Base-by-base conservation (phyloP, 129 eudicot genomes). In the Lactuca sativa region DNA sequence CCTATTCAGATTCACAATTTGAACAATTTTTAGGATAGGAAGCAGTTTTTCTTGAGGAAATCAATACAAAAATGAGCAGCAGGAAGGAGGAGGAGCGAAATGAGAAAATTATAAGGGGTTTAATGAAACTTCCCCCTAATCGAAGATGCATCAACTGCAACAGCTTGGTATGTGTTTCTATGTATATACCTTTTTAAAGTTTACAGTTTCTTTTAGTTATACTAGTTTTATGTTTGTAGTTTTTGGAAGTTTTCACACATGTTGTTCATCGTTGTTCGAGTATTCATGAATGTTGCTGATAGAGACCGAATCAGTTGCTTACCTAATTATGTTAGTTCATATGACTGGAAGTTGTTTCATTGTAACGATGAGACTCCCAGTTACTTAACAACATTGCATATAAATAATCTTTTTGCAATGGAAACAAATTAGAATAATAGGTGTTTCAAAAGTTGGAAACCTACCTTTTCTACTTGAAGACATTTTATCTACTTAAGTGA, bases 131-230 rank as follows among this genome's bases (percentile, higher is more conserved):
- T 66, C 97, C 98, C 8, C 96, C 96, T 11, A 93, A 93, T 80
- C 92, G 97, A 34, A 76, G 95, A 69, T 93, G 97, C 88, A 89
- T 89, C 78, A 93, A 93, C 79, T 93, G 98, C 83, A 93, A 89
- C 76, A 79, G 87, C 67, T 70, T 89, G 96, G 98, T 93, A 68
- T 25, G 64, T 66, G 15, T 40, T 12, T 41, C 18, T 49, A 48
- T 53, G 52, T 15, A 6, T 55, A 17, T 55, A 7, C 11, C 1
- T 32, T 66, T 12, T 49, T 4, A 8, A 11, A 17, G 18, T 16
- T 61, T 71, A 10, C 17, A 32, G 25, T 47, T 62, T 34, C 9
- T 18, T 3, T 68, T 73, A 25, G 34, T 57, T 41, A 41, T 59
- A 8, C 36, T 21, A 4, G 44, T 49, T 59, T 53, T 30, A 18